Conservation (phyloP, 148 eudicot species). For the Heliamphora exappendiculata region DNA sequence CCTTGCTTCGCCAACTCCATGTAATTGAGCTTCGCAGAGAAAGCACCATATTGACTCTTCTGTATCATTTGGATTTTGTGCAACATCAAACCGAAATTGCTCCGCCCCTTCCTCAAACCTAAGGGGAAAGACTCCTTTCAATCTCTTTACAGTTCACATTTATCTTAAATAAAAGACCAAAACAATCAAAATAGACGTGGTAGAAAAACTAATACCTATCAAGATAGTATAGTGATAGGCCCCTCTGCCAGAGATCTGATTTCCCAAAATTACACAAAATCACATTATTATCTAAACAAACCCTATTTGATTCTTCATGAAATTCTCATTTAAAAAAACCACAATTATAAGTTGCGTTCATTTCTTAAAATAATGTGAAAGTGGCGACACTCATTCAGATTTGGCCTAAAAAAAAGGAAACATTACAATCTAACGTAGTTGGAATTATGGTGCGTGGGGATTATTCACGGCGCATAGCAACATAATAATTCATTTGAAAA, state of each 20-base stretch:
- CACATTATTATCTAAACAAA: slow-evolving; percentile 1
- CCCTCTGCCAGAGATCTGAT: slow-evolving; percentile 98
- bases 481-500: not conserved
- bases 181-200: not conserved
- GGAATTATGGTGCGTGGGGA: not conserved
- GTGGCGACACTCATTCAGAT: not conserved
- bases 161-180: not conserved
- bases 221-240: slow-evolving; percentile 80
- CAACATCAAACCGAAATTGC: slow-evolving; percentile 87
- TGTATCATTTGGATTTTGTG: slow-evolving; percentile 89
- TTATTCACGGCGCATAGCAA: not conserved
- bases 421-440: not conserved
- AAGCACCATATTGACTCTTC: slow-evolving; percentile 99
- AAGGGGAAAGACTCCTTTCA: slow-evolving; percentile 8
- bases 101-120: slow-evolving; percentile 92
- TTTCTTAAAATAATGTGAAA: not conserved
- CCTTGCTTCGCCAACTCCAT: slow-evolving; percentile 80
- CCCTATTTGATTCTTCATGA: not conserved
- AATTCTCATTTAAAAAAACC: not conserved
- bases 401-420: not conserved
- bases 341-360: not conserved
- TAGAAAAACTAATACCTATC: slow-evolving; percentile 49
- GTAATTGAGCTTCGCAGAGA: slow-evolving; percentile 85
- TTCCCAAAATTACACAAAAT: slow-evolving; percentile 5
- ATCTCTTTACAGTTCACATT: not conserved